These are phyloP conservation scores for Suillus occidentalis DNA, from an alignment of 768 basidiomycete genomes.

Conservation along the genomic window DNA sequence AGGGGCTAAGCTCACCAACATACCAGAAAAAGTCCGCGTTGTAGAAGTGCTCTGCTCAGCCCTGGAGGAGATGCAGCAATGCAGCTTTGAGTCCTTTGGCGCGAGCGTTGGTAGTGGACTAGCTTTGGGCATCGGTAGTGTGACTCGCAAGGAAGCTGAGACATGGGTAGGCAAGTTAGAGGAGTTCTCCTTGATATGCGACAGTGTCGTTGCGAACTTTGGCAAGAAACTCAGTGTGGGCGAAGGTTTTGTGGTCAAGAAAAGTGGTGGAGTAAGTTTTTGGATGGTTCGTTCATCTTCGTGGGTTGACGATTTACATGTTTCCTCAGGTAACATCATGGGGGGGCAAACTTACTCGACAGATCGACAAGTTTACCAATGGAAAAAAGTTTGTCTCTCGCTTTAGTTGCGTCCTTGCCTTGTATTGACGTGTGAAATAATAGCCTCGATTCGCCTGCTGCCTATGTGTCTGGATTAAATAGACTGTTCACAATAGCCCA, in stretches of 20 bases:
- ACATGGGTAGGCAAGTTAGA: slow-evolving; percentile 77
- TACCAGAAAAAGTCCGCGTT: slow-evolving; percentile 84
- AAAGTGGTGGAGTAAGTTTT: slow-evolving; percentile 56
- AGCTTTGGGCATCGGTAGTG: slow-evolving; percentile 72
- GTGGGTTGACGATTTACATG: slow-evolving; percentile 12
- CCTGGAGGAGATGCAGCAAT: slow-evolving; percentile 72
- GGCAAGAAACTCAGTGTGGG: slow-evolving; percentile 88
- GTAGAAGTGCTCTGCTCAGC: slow-evolving; percentile 78
- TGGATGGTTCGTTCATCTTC: background rate
- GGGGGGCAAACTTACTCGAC: slow-evolving; percentile 72
- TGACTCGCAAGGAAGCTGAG: slow-evolving; percentile 77
- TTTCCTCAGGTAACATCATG: slow-evolving; percentile 53
- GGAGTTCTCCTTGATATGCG: slow-evolving; percentile 77
- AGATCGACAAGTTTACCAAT: slow-evolving; percentile 82
- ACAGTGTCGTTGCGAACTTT: slow-evolving; percentile 76
- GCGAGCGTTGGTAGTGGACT: slow-evolving; percentile 76
- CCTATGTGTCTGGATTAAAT: slow-evolving; percentile 75
- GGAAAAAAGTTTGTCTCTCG: slow-evolving; percentile 73
- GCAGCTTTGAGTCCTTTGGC: slow-evolving; percentile 73
- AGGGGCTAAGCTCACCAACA: slow-evolving; percentile 78
- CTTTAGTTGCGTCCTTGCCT: slow-evolving; percentile 9
- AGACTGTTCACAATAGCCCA: slow-evolving; percentile 74
- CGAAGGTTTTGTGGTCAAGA: slow-evolving; percentile 83
- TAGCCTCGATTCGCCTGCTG: slow-evolving; percentile 86
- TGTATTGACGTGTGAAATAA: slow-evolving; percentile 32